Conservation (phyloP, 2,329 filamentous ascomycete species). For the Colletotrichum godetiae region DNA sequence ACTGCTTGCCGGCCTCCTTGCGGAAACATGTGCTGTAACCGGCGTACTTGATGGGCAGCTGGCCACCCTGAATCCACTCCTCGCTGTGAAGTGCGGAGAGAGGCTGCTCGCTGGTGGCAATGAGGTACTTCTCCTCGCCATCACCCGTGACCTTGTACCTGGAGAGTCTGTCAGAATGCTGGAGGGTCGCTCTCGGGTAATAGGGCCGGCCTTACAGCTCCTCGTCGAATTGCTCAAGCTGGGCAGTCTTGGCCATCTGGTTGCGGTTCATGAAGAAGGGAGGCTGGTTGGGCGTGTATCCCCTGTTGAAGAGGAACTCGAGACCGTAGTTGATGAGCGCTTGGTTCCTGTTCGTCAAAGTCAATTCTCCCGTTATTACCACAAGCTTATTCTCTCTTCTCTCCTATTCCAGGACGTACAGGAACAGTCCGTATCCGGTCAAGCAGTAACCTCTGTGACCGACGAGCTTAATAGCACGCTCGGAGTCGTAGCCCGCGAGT, state of each 20-base stretch:
- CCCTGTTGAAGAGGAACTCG: conserved; percentile 85
- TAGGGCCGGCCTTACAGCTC: conserved; percentile 65
- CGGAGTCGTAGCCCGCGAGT: conserved; percentile 91
- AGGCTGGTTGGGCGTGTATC: conserved; percentile 71
- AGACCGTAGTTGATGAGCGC: conserved; percentile 96
- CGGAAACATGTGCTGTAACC: conserved; percentile 97
- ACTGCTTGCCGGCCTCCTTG: conserved; percentile 87
- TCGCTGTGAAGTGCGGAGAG: conserved; percentile 92
- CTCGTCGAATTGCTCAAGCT: conserved; percentile 97
- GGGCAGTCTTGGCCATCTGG: conserved; percentile 97
- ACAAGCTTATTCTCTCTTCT: conserved; percentile 30
- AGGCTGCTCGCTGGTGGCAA: conserved; percentile 86
- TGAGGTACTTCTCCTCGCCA: conserved; percentile 84
- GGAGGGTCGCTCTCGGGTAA: neutral
- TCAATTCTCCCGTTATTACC: conserved; percentile 5
- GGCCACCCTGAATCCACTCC: conserved; percentile 88
- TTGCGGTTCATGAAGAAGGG: conserved; percentile 55
- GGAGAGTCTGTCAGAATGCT: neutral
- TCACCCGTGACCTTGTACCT: conserved; percentile 93
- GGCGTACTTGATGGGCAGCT: conserved; percentile 91
- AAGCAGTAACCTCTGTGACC: conserved; percentile 96
- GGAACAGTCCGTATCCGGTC: conserved; percentile 87
- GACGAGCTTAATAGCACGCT: conserved; percentile 92
- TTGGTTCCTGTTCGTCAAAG: conserved; percentile 67
- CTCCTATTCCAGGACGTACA: conserved; percentile 49